Evolutionary conservation across 2,329 filamentous ascomycete genomes (phyloP).

Genomic region (Fusarium austroafricanum): DNA sequence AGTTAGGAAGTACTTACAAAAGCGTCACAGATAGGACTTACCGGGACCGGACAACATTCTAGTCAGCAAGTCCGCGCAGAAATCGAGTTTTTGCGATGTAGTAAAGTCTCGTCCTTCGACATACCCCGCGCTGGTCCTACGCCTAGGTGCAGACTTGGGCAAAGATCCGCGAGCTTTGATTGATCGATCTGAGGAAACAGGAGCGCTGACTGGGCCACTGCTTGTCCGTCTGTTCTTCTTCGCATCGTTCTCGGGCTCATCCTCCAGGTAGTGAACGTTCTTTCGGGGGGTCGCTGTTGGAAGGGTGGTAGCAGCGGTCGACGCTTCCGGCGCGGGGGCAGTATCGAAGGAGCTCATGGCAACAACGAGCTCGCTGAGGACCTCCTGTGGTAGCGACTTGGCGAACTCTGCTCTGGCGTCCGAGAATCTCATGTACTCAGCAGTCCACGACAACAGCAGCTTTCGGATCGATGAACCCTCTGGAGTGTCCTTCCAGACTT

Average conservation of each 20-base stretch:
- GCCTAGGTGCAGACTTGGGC: constrained; percentile 51
- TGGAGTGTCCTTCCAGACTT: constrained; percentile 71
- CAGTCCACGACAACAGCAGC: constrained; percentile 70
- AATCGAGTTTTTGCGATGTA: constrained; percentile 63
- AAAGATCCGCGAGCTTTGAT: constrained; percentile 48
- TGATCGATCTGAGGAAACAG: constrained; percentile 37
- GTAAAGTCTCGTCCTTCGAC: constrained; percentile 51
- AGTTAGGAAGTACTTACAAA: constrained; percentile 5
- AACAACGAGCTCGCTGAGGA: constrained; percentile 71
- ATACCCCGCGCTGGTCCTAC: constrained; percentile 50
- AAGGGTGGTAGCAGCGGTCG: constrained; percentile 24
- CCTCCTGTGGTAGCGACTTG: constrained; percentile 70
- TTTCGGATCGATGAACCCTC: constrained; percentile 69
- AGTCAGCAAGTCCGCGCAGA: constrained; percentile 67
- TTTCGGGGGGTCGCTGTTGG: constrained; percentile 52
- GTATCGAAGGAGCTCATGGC: constrained; percentile 68
- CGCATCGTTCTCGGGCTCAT: constrained; percentile 56
- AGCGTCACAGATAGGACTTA: constrained; percentile 44
- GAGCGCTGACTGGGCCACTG: constrained; percentile 27
- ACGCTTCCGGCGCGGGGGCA: constrained; percentile 48
- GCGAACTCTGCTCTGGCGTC: constrained; percentile 68
- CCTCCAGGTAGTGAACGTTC: constrained; percentile 63
- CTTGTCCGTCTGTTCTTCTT: constrained; percentile 59
- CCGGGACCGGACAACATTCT: constrained; percentile 72
- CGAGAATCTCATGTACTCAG: constrained; percentile 71